A percentile compares a stretch with the other conserved stretches of the same genome.
Conservation (phyloP, 75 land plant species). For the Sequoia sempervirens region DNA sequence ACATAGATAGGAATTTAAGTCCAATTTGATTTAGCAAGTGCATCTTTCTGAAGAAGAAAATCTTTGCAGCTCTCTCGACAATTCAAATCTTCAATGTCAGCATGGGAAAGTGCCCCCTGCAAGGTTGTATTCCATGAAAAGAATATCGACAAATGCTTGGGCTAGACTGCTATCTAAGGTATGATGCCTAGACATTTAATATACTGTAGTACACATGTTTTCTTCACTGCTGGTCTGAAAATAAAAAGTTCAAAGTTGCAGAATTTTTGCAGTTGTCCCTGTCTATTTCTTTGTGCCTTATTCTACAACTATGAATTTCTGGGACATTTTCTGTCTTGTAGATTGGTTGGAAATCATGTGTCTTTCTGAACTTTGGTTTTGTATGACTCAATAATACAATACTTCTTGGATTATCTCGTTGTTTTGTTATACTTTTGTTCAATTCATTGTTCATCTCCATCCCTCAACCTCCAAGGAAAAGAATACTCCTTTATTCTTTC, state of each 20-base stretch:
- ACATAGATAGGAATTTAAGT: neutral
- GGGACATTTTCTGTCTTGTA: neutral
- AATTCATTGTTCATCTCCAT: neutral
- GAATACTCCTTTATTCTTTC: neutral
- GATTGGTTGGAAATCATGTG: neutral
- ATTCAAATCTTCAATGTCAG: slow-evolving; percentile 55
- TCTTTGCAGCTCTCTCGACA: slow-evolving; percentile 64
- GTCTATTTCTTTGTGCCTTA: neutral
- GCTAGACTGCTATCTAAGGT: slow-evolving; percentile 63
- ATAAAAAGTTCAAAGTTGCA: neutral
- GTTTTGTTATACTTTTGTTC: neutral
- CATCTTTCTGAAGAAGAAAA: neutral
- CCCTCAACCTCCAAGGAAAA: neutral
- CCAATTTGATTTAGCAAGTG: neutral
- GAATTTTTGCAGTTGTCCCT: neutral
- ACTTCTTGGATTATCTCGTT: too few species aligned
- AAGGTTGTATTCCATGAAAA: slow-evolving; percentile 64
- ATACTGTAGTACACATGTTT: neutral
- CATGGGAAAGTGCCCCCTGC: slow-evolving; percentile 72
- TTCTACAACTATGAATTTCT: neutral
- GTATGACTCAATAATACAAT: neutral
- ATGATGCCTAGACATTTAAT: slow-evolving; percentile 10
- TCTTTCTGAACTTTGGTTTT: neutral
- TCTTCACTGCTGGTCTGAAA: neutral
- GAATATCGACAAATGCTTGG: slow-evolving; percentile 77